Evolutionary conservation across 2,329 filamentous ascomycete species (phyloP).

Genomic region (Sordariomycetes sp.): DNA sequence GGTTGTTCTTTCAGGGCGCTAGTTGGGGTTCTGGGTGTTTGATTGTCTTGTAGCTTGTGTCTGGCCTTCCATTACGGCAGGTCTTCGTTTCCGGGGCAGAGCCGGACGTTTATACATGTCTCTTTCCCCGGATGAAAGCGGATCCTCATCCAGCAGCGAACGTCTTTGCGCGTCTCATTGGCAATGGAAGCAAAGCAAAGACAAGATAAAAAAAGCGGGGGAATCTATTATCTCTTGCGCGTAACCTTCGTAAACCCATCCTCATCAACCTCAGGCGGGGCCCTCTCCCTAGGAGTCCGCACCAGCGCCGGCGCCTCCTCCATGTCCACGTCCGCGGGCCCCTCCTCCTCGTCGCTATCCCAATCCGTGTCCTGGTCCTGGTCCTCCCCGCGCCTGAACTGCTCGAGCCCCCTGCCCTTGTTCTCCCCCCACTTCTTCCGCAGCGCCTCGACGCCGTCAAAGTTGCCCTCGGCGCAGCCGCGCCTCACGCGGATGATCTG

Average conservation of each 20-base stretch:
- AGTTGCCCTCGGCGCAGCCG: constrained; percentile 52
- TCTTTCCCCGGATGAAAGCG: neutral
- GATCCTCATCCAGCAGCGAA: neutral
- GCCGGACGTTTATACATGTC: neutral
- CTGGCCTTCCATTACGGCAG: neutral
- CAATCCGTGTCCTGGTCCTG: constrained; percentile 46
- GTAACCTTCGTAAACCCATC: constrained; percentile 71
- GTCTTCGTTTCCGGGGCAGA: neutral
- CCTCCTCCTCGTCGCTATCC: constrained; percentile 43
- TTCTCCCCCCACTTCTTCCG: constrained; percentile 47
- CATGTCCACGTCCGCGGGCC: constrained; percentile 50
- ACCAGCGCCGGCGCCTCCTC: constrained; percentile 53
- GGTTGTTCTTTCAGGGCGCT: neutral
- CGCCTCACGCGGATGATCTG: constrained; percentile 56
- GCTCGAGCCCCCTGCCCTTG: constrained; percentile 45
- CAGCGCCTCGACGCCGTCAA: constrained; percentile 50
- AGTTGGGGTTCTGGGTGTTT: neutral
- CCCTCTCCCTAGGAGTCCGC: constrained; percentile 47
- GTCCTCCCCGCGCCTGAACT: constrained; percentile 37
- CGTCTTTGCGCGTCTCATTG: too few species aligned
- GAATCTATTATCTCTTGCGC: constrained; percentile 40
- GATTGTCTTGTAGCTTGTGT: neutral
- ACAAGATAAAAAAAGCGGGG: neutral
- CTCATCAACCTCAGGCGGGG: constrained; percentile 61
- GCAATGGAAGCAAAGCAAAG: too few species aligned